Base-by-base conservation (phyloP, 2,329 filamentous ascomycete genomes). In the Rutstroemia sp. region DNA sequence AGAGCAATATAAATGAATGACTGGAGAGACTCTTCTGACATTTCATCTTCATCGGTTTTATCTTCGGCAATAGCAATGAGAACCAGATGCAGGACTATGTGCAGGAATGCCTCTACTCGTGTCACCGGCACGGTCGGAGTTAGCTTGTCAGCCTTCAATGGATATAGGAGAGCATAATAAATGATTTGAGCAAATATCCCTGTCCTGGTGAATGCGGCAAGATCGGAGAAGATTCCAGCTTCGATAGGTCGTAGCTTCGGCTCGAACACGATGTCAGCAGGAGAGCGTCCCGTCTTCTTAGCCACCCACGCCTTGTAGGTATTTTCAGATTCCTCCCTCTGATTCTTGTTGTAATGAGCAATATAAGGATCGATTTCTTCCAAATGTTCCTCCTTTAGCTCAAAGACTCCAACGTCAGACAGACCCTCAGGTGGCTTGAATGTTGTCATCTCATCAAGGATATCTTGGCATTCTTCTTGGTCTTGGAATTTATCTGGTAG, bases 311-410 rank as follows among this genome's bases (percentile, higher is more conserved):
- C 86, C 65, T 87, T 90, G 74, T 94, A 96, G 3, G 91, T 87
- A 63, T 82, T 85, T 71, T 99, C 94, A 0, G 92, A 90, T 70
- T 99, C 94, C 68, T 99, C 94, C 51, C 94, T 83, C 70, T 97
- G 92, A 66, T 99, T 99, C 69, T 96, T 95, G 67, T 86, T 95
- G 71, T 96, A 99, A 68, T 97, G 91, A 6, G 92, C 88, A 67
- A 92, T 94, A 70, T 96, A 99, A 0, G 95, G 94, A 69, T 99
- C 95, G 51, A 99, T 84, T 48, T 95, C 81, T 63, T 92, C 88
- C 40, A 96, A 80, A 65, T 86, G 94, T 59, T 95, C 83, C 4
- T 88, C 83, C 68, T 92, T 94, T 51, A 99, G 76, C 70, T 96
- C 91, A 66, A 99, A 99, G 0, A 89, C 95, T 57, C 95, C 94